A percentile compares a stretch with the other conserved stretches of the same genome.
phyloP scores from a whole-genome alignment of 2,329 filamentous ascomycete genomes.

The Colletotrichum horii region DNA sequence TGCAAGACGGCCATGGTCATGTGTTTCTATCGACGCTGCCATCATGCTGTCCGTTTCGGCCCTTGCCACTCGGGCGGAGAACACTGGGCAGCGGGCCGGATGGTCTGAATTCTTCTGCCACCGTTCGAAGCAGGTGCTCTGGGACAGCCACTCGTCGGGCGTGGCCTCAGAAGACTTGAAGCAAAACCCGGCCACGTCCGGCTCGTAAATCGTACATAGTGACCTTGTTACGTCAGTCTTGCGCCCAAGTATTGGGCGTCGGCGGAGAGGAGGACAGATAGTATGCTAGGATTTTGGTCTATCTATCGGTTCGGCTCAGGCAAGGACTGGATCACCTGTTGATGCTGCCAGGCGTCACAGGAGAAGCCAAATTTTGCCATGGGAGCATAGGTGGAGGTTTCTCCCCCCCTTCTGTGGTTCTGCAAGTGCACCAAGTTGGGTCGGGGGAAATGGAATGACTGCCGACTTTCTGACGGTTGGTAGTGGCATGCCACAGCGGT shows the following conservation, averaged over 20 bases:
- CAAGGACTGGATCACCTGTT: not conserved
- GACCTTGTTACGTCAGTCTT: constrained; percentile 7
- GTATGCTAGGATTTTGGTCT: constrained; percentile 1
- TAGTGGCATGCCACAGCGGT: not conserved
- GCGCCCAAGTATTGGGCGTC: not conserved
- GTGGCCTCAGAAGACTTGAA: not conserved
- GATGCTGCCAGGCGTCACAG: not conserved
- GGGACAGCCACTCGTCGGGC: not conserved
- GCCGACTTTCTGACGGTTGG: not conserved
- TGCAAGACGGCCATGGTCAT: not conserved
- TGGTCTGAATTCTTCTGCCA: not conserved
- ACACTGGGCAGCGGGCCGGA: not conserved
- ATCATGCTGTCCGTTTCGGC: not conserved
- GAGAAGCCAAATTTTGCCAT: not conserved
- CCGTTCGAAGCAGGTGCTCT: not conserved
- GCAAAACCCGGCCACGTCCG: not conserved
- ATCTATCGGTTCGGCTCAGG: not conserved
- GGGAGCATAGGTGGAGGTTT: not conserved
- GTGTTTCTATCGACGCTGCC: not conserved
- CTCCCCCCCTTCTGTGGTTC: not conserved
- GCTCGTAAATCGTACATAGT: constrained; percentile 24
- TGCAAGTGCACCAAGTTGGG: constrained; percentile 17
- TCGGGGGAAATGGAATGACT: not conserved
- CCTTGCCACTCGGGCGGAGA: not conserved
- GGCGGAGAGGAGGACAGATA: constrained; percentile 13